Conservation (phyloP, 2,329 filamentous ascomycete genomes). For the Leptographium galeiforme region DNA sequence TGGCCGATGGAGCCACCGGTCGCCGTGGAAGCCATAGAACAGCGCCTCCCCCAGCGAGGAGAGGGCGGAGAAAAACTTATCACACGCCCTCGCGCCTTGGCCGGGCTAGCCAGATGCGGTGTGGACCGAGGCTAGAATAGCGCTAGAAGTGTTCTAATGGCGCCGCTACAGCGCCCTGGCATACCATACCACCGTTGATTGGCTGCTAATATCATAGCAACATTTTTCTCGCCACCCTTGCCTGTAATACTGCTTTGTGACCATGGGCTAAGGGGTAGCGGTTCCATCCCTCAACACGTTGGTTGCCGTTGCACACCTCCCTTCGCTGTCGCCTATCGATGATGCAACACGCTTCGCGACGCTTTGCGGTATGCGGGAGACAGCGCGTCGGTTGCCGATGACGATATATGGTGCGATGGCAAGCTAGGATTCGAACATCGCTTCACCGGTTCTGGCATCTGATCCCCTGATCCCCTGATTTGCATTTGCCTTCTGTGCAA, state of each 20-base stretch:
- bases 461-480: neutral
- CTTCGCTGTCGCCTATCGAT: neutral
- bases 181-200: neutral
- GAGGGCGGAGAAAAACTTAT: neutral
- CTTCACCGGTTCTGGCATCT: neutral
- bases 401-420: neutral
- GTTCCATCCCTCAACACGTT: neutral
- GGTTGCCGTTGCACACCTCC: neutral
- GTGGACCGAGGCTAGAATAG: constrained; percentile 20
- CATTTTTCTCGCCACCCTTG: neutral
- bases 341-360: neutral
- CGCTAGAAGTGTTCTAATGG: constrained; percentile 21
- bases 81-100: constrained; percentile 2
- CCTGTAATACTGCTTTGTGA: neutral
- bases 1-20: neutral
- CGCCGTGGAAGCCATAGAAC: neutral
- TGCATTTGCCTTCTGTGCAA: neutral
- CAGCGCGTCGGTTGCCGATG: no score
- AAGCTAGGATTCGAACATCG: neutral
- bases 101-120: neutral
- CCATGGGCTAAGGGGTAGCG: no score
- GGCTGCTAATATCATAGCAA: neutral
- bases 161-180: neutral
- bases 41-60: neutral
- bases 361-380: no score